Conservation (phyloP, 371 early-diverging fungal species). For the Dentiscutata heterogama region DNA sequence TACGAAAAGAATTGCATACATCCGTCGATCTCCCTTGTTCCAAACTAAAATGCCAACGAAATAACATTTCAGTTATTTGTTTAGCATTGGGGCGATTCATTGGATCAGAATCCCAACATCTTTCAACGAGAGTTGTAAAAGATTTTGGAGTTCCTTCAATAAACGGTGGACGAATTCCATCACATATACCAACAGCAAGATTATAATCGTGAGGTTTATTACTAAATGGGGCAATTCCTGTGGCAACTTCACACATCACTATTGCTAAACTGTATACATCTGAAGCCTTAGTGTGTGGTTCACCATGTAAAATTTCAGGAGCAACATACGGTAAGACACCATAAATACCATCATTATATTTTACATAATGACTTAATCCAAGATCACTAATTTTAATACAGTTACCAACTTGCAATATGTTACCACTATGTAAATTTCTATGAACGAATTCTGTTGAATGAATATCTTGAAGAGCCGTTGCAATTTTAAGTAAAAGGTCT, state of each 20-base stretch:
- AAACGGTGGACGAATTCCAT: slow-evolving; percentile 26
- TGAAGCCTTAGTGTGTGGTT: neutral
- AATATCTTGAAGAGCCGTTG: slow-evolving; percentile 10
- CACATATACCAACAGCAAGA: slow-evolving; percentile 30
- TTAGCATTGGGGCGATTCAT: neutral
- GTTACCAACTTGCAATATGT: neutral
- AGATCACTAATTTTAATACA: slow-evolving; percentile 16
- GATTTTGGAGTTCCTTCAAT: neutral
- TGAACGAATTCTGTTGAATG: slow-evolving; percentile 4
- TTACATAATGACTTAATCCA: neutral
- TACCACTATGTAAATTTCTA: slow-evolving; percentile 36
- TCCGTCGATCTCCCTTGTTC: slow-evolving; percentile 27
- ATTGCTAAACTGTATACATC: slow-evolving; percentile 45
- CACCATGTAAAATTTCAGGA: slow-evolving; percentile 41
- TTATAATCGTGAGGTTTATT: neutral
- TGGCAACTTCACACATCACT: slow-evolving; percentile 41
- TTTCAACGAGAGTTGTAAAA: slow-evolving; percentile 25
- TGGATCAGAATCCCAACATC: slow-evolving; percentile 42
- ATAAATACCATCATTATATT: neutral
- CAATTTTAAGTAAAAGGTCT: neutral
- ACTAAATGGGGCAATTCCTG: slow-evolving; percentile 36
- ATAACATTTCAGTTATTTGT: slow-evolving; percentile 29
- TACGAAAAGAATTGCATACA: neutral
- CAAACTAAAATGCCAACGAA: slow-evolving; percentile 26
- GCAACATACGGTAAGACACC: slow-evolving; percentile 45